Base-by-base conservation (phyloP, 2,329 filamentous ascomycete species). In the Xylaria sp. region DNA sequence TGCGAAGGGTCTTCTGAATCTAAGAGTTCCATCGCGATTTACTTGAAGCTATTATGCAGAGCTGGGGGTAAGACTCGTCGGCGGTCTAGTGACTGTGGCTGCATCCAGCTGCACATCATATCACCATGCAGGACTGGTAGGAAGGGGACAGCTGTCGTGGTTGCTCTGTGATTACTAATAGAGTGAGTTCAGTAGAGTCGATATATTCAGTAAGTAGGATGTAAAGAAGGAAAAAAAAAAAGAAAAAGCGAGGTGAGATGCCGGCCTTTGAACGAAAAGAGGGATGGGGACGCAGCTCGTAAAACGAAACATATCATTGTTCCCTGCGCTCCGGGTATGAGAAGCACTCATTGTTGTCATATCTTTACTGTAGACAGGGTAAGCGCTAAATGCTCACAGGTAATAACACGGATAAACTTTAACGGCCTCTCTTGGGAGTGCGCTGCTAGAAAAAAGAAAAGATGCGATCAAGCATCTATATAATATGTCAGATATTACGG, bases 91-190 rank as follows among this genome's bases (percentile, higher is more conserved):
- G 56, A 58, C 18, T 43, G 56, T 58, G 56, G 56, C 56, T 58
- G 39, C 56, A 58, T 58, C 3, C 15, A 36, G 15, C 56, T 46
- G 56, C 56, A 58, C 31, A 43, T 31, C 56, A 58, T 58, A 58
- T 58, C 56, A 58, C 39, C 8, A 46, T 46, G 39, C 39, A 43
- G 15, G 23, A 46, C n/a, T 58, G 39, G 56, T 15, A 58, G 39
- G 39, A 58, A 46, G 23, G 41, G 28, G 15, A 13, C 36, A 28
- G 55, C 36, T 43, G 36, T 41, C 55, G 6, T 23, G 13, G 10
- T 28, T 25, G 12, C n/a, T 41, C 1, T 3, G 36, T 31, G 23
- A 39, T 39, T 15, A 28, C 43, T 39, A 43, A 54, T 15, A 41
- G 25, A 33, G 3, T 13, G 33, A 3, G 31, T 3, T 55, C 8